Evolutionary conservation across 768 basidiomycete genomes (phyloP).

Genomic region (Hysterangium stoloniferum): DNA sequence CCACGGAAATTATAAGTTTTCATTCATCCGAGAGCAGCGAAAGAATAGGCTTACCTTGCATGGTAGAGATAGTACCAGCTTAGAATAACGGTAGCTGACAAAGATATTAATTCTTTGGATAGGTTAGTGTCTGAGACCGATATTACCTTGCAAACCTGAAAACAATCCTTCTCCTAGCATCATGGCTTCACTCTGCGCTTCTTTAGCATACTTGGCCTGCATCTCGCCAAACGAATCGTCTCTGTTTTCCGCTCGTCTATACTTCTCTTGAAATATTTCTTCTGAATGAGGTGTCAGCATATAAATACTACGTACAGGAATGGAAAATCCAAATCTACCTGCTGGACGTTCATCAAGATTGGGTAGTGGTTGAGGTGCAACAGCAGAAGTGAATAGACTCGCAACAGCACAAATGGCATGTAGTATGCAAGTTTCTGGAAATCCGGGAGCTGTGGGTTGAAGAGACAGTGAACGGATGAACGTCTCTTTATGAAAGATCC

Average conservation of each 20-base stretch:
- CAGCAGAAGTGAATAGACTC: slow-evolving; percentile 65
- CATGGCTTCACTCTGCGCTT: slow-evolving; percentile 40
- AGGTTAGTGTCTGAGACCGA: neutral
- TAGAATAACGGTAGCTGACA: slow-evolving; percentile 51
- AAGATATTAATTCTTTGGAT: neutral
- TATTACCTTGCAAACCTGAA: slow-evolving; percentile 53
- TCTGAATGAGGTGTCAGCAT: slow-evolving; percentile 24
- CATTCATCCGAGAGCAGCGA: neutral
- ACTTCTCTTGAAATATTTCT: slow-evolving; percentile 45
- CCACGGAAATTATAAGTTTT: slow-evolving; percentile 8
- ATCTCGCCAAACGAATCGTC: slow-evolving; percentile 17
- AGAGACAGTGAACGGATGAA: slow-evolving; percentile 60
- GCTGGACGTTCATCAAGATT: slow-evolving; percentile 34
- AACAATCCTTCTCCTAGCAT: slow-evolving; percentile 47
- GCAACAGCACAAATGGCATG: slow-evolving; percentile 86
- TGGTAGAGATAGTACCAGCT: slow-evolving; percentile 73
- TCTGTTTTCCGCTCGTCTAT: slow-evolving; percentile 28
- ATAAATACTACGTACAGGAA: neutral
- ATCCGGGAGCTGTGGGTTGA: slow-evolving; percentile 61
- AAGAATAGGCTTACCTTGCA: slow-evolving; percentile 41
- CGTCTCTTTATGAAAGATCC: slow-evolving; percentile 57
- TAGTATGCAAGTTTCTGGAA: slow-evolving; percentile 61
- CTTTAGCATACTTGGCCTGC: slow-evolving; percentile 49
- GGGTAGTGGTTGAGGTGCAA: slow-evolving; percentile 46
- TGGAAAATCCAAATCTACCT: neutral